Percentiles rank a stretch among this genome's conserved stretches.
Conservation (phyloP, 1,284 basidiomycete genomes). For the Cryptococcus sp. region DNA sequence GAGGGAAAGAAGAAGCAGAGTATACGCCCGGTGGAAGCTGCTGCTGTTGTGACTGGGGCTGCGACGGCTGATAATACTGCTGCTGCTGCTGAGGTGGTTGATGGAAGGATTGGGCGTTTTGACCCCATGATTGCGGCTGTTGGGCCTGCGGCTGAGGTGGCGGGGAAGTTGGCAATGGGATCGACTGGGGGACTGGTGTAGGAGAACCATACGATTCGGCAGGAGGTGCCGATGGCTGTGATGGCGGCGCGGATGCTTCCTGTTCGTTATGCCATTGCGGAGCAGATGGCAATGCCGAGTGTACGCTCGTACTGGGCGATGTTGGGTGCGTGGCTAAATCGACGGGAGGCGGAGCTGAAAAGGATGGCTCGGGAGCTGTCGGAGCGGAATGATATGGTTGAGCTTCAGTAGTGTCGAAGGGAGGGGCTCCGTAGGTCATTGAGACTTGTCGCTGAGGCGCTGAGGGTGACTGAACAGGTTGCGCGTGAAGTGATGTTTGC, state of each 20-base stretch:
- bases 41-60: slow-evolving; percentile 37
- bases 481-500: slow-evolving; percentile 3
- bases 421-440: not conserved
- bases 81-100: slow-evolving; percentile 21
- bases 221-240: slow-evolving; percentile 21
- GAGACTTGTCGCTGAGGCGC: slow-evolving; percentile 10
- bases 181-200: slow-evolving; percentile 12
- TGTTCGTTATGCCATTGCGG: no score
- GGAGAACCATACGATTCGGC: slow-evolving; percentile 21
- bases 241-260: slow-evolving; percentile 4
- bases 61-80: slow-evolving; percentile 24
- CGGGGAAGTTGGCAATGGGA: slow-evolving; percentile 22
- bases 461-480: slow-evolving; percentile 7
- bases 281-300: no score
- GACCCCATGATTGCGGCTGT: slow-evolving; percentile 9
- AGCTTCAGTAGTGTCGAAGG: not conserved
- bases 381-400: no score
- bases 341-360: no score
- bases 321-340: no score
- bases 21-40: slow-evolving; percentile 28
- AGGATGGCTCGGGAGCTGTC: no score
- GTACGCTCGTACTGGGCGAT: no score
- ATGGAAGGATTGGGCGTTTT: slow-evolving; percentile 10
- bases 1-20: slow-evolving; percentile 37
- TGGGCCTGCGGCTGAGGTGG: slow-evolving; percentile 27